A percentile compares a stretch with the other conserved stretches of the same genome.
Evolutionary conservation across 345 rosid genomes (phyloP).

Genomic region (Tarenaya hassleriana): DNA sequence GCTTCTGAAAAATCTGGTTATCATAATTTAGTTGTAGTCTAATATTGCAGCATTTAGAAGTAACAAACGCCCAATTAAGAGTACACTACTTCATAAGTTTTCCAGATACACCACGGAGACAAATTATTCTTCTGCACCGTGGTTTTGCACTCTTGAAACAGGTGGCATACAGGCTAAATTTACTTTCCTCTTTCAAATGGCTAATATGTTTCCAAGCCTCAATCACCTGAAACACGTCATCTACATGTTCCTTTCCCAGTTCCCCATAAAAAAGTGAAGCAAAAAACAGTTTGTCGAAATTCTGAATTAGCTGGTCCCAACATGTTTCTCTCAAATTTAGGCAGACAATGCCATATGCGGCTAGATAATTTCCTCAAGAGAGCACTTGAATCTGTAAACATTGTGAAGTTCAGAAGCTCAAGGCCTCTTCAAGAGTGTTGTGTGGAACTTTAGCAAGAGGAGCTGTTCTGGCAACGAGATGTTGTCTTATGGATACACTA

Average conservation of each 20-base stretch:
- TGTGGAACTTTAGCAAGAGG: neutral
- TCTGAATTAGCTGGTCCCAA: too few relatives aligned
- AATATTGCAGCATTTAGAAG: constrained; percentile 7
- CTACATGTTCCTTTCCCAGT: neutral
- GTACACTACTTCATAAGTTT: neutral
- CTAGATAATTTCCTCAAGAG: too few relatives aligned
- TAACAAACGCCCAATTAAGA: constrained; percentile 5
- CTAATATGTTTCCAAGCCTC: neutral
- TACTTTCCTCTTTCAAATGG: neutral
- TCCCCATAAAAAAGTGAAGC: neutral
- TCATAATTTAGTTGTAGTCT: constrained; percentile 16
- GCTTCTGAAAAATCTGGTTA: neutral
- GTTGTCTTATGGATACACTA: neutral
- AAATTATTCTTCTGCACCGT: neutral
- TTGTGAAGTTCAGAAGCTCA: too few relatives aligned
- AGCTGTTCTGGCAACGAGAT: neutral
- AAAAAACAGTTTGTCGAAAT: neutral
- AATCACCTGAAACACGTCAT: constrained; percentile 6
- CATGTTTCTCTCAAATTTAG: too few relatives aligned
- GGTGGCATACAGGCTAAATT: neutral
- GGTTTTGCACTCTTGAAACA: constrained; percentile 1
- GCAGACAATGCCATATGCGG: too few relatives aligned
- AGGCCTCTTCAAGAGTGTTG: too few relatives aligned
- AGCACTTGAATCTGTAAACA: too few relatives aligned
- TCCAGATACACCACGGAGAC: neutral